Evolutionary conservation across 1,139 yeast species (phyloP).

Genomic region (Yamadazyma sp.): DNA sequence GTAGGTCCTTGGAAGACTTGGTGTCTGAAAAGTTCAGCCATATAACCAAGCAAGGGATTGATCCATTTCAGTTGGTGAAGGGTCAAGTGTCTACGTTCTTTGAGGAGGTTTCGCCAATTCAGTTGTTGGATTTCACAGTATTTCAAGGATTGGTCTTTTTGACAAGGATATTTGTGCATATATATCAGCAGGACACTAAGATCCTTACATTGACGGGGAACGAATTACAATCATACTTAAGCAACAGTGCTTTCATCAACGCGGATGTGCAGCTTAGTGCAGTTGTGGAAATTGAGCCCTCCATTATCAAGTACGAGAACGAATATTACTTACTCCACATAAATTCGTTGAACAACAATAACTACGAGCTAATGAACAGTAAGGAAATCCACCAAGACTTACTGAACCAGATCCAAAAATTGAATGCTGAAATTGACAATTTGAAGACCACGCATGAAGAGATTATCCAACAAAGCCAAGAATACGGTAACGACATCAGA

Average conservation of each 20-base stretch:
- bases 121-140: slow-evolving; percentile 36
- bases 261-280: slow-evolving; percentile 11
- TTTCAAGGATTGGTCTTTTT: slow-evolving; percentile 44
- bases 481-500: slow-evolving; percentile 26
- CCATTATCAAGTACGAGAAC: slow-evolving; percentile 43
- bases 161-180: slow-evolving; percentile 21
- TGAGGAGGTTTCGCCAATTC: slow-evolving; percentile 11
- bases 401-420: slow-evolving; percentile 25
- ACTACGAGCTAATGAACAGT: slow-evolving; percentile 40
- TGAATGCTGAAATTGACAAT: slow-evolving; percentile 31
- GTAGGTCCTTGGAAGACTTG: slow-evolving; percentile 38
- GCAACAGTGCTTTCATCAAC: slow-evolving; percentile 20
- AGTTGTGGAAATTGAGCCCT: slow-evolving; percentile 26
- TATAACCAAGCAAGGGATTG: slow-evolving; percentile 39
- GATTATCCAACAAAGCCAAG: slow-evolving; percentile 36
- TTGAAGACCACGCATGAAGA: slow-evolving; percentile 40
- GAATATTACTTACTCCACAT: slow-evolving; percentile 44
- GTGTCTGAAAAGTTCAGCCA: slow-evolving; percentile 30
- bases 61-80: slow-evolving; percentile 27
- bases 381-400: slow-evolving; percentile 41
- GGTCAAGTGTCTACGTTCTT: slow-evolving; percentile 25
- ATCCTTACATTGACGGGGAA: slow-evolving; percentile 7
- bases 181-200: slow-evolving; percentile 19
- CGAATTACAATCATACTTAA: slow-evolving; percentile 27
- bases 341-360: slow-evolving; percentile 39